Base-by-base conservation (phyloP, 1,284 basidiomycete genomes). In the Apiotrichum veenhuisii region DNA sequence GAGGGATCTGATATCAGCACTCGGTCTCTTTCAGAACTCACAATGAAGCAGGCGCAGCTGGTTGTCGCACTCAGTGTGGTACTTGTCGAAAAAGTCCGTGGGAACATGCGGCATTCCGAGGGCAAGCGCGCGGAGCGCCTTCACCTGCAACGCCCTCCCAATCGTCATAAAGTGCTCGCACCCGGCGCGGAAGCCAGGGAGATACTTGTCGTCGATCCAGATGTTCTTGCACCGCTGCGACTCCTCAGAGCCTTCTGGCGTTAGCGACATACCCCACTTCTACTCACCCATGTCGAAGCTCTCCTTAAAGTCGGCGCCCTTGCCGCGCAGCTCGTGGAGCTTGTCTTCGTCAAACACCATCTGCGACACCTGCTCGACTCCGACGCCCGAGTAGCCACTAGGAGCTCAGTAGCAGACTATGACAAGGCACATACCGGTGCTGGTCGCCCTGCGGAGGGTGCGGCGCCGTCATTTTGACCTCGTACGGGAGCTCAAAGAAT, bases 31-130 rank as follows among this genome's bases (percentile, higher is more conserved):
- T n/a, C n/a, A n/a, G n/a, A n/a, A n/a, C n/a, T n/a, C n/a, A n/a
- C n/a, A 85, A 63, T 84, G 83, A 36, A 84, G 68, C 50, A 86
- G 68, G 27, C 84, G 77, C 25, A 85, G 74, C 55, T 85, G 83
- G 64, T 84, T 85, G 64, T 85, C 80, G 0, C 77, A 77, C 5
- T 69, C 75, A 2, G 77, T 74, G 50, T 67, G 65, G 50, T 64
- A 68, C 18, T 54, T 54, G 30, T 66, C 66, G 50, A 70, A 70
- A 51, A 68, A 68, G 45, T 63, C 60, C 30, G 64, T 54, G 5
- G 71, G 71, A 44, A 74, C 67, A 18, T 64, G 64, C 34, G 71
- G 73, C 37, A 85, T 76, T 0, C 80, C 83, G 0, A 84, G 55
- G 0, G 83, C 81, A 0, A 86, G 71, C 0, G 83, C 83, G n/a